Base-by-base conservation (phyloP, 2,329 filamentous ascomycete genomes). In the Fusarium staphyleae region DNA sequence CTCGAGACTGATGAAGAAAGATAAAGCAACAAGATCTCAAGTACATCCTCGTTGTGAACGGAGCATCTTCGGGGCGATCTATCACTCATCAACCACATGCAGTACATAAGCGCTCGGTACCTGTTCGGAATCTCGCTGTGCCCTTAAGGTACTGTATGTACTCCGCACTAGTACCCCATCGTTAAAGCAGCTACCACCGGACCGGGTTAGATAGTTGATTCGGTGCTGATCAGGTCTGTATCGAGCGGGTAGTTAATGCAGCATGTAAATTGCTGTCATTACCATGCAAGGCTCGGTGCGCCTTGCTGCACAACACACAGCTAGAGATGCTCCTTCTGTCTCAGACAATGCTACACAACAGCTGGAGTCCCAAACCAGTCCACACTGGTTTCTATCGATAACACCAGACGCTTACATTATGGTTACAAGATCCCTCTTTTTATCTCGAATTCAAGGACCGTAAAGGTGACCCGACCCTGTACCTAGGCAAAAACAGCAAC, bases 61-160 rank as follows among this genome's bases (percentile, higher is more conserved):
- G 63, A 66, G 63, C 54, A 65, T 66, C 63, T 39, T 66, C 63
- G 63, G 63, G 55, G 54, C 55, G 55, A 59, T 59, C 39, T 49
- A 58, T 58, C 33, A 14, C 14, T 32, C 46, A 29, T 34, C 39
- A 59, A 29, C 34, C 39, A 59, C 44, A 55, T 52, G 40, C 29
- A 56, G 49, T 28, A 48, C 14, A 43, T 42, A 22, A 24, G 22
- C 7, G 41, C 32, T 58, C 58, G 49, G 58, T 46, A 42, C 50
- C 54, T 29, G 33, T 16, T 62, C 58, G 55, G 59, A 45, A 62
- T 56, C 34, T 55, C 50, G 50, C 58, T 60, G 46, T 52, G 32
- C 35, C 40, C 40, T 33, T 48, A 4, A 6, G 19, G 19, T 22
- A 6, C 6, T 22, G 19, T 22, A 28, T 28, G 24, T 6, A 22